phyloP scores from a whole-genome alignment of 257 asterid genomes.

The Przewalskia tangutica region DNA sequence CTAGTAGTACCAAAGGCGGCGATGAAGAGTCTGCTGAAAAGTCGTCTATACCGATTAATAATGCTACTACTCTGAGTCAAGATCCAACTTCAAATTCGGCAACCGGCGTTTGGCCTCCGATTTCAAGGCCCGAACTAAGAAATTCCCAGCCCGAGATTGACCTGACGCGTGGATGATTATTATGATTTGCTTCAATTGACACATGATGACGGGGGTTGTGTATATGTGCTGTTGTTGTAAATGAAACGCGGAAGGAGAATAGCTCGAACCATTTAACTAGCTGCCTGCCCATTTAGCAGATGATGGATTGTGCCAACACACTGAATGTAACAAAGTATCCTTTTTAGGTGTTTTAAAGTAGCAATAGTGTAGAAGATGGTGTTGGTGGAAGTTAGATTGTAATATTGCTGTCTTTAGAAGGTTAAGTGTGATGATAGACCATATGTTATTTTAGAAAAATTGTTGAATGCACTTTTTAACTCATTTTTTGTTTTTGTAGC shows the following conservation, averaged over 20 bases:
- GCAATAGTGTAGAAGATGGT: conserved; percentile 14
- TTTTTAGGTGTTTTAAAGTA: conserved; percentile 23
- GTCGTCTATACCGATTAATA: conserved; percentile 19
- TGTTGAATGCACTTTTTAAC: conserved; percentile 23
- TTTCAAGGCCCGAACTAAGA: conserved; percentile 37
- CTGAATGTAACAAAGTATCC: conserved; percentile 31
- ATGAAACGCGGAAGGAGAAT: conserved; percentile 31
- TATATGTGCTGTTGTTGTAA: conserved; percentile 63
- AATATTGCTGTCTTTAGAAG: conserved; percentile 13
- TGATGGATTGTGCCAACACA: conserved; percentile 42
- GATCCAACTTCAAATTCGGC: conserved; percentile 34
- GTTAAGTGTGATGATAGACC: conserved; percentile 6
- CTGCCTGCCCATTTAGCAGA: conserved; percentile 9
- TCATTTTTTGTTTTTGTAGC: not conserved
- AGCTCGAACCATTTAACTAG: conserved; percentile 4
- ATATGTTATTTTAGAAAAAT: conserved; percentile 15
- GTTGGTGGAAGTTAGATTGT: conserved; percentile 7
- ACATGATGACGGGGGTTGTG: conserved; percentile 33
- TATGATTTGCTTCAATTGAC: conserved; percentile 21
- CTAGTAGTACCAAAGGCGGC: conserved; percentile 21
- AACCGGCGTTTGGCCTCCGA: conserved; percentile 45
- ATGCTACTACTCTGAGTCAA: conserved; percentile 22
- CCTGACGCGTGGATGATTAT: conserved; percentile 72
- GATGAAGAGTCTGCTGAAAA: conserved; percentile 31
- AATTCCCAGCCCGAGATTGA: conserved; percentile 63